Evolutionary conservation across 768 basidiomycete genomes (phyloP).

Genomic region (Mycena vitilis): DNA sequence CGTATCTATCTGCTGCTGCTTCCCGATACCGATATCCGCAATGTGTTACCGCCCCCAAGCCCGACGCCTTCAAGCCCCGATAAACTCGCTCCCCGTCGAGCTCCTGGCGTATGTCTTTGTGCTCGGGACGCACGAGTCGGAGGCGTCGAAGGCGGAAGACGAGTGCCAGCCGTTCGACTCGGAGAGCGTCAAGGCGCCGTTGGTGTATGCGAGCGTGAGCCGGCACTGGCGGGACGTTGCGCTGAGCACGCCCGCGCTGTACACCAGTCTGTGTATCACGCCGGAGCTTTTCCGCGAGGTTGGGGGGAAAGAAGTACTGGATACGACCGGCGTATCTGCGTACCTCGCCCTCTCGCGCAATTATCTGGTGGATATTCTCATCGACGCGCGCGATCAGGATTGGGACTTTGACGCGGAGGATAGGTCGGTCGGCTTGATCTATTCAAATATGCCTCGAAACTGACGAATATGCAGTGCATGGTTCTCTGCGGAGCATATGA

Average conservation of each 20-base stretch:
- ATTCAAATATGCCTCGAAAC: neutral
- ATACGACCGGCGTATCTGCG: constrained; percentile 52
- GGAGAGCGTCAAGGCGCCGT: constrained; percentile 57
- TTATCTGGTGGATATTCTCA: constrained; percentile 64
- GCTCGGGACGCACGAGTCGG: constrained; percentile 53
- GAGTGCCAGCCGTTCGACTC: constrained; percentile 49
- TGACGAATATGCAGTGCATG: constrained; percentile 38
- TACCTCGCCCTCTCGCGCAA: constrained; percentile 61
- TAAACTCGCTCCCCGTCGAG: constrained; percentile 64
- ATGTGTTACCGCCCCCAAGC: constrained; percentile 5
- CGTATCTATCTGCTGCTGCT: constrained; percentile 2
- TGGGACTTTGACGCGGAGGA: constrained; percentile 66
- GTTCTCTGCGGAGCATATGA: constrained; percentile 60
- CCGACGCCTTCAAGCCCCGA: constrained; percentile 36
- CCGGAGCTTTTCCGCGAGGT: constrained; percentile 46
- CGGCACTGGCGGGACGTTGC: constrained; percentile 66
- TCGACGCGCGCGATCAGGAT: constrained; percentile 68
- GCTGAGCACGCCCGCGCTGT: constrained; percentile 60
- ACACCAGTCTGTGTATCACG: constrained; percentile 67
- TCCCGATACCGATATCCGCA: neutral
- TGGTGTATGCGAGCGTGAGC: constrained; percentile 60
- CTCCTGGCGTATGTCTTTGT: constrained; percentile 67
- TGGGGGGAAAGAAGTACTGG: constrained; percentile 36
- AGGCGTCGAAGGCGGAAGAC: constrained; percentile 37
- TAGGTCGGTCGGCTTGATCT: constrained; percentile 48